These are phyloP conservation scores for Cladobotryum mycophilum DNA, from an alignment of 2,329 filamentous ascomycete species.

Conservation along the genomic window DNA sequence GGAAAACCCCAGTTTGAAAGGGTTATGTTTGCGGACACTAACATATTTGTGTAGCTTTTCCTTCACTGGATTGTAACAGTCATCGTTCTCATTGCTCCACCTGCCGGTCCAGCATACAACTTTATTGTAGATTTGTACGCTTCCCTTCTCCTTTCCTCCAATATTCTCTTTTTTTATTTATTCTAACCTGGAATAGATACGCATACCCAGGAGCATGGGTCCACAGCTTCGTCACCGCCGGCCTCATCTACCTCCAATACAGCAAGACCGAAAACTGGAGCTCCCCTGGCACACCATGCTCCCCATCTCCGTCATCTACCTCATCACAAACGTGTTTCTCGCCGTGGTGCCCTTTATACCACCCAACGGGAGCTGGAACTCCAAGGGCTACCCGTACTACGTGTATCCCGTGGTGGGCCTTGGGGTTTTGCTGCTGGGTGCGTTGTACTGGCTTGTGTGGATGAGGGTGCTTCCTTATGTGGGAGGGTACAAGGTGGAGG, in stretches of 20 bases:
- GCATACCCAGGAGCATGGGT: constrained; percentile 50
- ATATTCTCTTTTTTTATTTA: not conserved
- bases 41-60: constrained; percentile 36
- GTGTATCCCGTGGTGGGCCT: constrained; percentile 51
- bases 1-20: not conserved
- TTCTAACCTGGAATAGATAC: constrained; percentile 20
- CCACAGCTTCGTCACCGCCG: constrained; percentile 44
- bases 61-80: constrained; percentile 61
- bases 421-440: constrained; percentile 44
- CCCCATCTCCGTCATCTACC: constrained; percentile 41
- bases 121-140: constrained; percentile 54
- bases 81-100: constrained; percentile 59
- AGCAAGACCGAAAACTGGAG: constrained; percentile 46
- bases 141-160: not conserved
- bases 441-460: constrained; percentile 48
- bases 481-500: constrained; percentile 44
- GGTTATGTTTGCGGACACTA: not conserved
- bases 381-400: constrained; percentile 49
- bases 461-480: constrained; percentile 43
- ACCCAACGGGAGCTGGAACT: constrained; percentile 40
- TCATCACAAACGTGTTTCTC: constrained; percentile 47
- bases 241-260: constrained; percentile 46
- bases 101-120: constrained; percentile 62
- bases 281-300: constrained; percentile 47
- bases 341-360: constrained; percentile 50